Evolutionary conservation across 768 basidiomycete genomes (phyloP), one percentile per base, ranked within the genome.

Genomic region (Tephrocybe sp.): DNA sequence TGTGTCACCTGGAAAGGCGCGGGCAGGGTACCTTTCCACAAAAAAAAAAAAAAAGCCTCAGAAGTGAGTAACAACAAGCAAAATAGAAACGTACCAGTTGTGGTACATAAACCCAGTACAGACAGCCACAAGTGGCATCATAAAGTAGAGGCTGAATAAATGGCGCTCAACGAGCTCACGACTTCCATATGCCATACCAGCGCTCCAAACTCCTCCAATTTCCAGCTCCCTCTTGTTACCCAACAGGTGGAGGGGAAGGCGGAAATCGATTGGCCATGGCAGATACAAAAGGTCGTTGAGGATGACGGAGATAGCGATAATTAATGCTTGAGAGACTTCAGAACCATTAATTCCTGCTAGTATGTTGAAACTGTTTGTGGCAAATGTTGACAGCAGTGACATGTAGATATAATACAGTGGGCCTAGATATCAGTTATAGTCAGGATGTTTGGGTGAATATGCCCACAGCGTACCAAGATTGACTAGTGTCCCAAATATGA

Each of bases 321-420:
- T 83, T 40, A 97, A 73, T 0, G 95, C 90, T 69, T 99, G 97
- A 54, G 85, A 82, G 55, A 90, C 92, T 76, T 99, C 97, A 4
- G 96, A 85, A 10, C 96, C 97, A 65, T 99, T 98, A 58, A 98
- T 89, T 8, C 96, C 97, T 10, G 97, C 97, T 14, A 98, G 84
- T 59, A 99, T 98, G 68, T 99, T 99, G 77, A 98, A 97, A 66
- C 89, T 89, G 70, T 99, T 99, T 14, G 96, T 98, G 48, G 91
- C 84, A 68, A 98, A 99, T 0, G 94, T 98, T 30, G 95, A 98
- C 14, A 99, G 75, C 26, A 98, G 70, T 4, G 92, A 83, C 91
- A 99, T 98, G 73, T 98, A 99, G 47, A 95, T 52, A 67, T 98
- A 99, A 68, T 98, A 98, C 4, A 98, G 69, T 0, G 92, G 92